Evolutionary conservation across 2,329 filamentous ascomycete species (phyloP).

Genomic region (Metarhizium robertsii): DNA sequence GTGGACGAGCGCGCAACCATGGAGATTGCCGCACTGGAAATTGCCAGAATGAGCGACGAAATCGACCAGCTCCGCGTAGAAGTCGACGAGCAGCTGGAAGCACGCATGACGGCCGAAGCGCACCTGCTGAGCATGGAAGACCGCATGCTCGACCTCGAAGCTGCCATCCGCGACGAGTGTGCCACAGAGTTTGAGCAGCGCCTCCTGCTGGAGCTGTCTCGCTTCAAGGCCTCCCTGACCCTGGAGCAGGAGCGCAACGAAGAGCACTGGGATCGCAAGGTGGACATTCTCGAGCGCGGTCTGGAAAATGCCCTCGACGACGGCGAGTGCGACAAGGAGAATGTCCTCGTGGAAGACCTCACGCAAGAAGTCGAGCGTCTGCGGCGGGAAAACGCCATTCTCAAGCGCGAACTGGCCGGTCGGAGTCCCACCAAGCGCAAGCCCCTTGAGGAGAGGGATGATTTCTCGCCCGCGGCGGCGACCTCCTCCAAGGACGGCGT

Average conservation of each 20-base stretch:
- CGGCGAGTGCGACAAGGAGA: constrained; percentile 52
- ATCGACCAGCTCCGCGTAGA: constrained; percentile 65
- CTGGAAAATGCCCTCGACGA: constrained; percentile 38
- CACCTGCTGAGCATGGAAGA: constrained; percentile 64
- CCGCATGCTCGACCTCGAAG: constrained; percentile 59
- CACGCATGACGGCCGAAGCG: constrained; percentile 62
- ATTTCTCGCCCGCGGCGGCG: constrained; percentile 15
- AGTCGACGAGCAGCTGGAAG: constrained; percentile 60
- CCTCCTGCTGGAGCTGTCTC: constrained; percentile 62
- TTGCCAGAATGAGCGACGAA: constrained; percentile 62
- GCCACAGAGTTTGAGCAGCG: constrained; percentile 75
- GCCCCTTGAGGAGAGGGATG: constrained; percentile 46
- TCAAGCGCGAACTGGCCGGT: constrained; percentile 56
- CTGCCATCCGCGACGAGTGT: constrained; percentile 81
- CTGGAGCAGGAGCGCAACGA: constrained; percentile 73
- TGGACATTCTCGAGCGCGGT: constrained; percentile 52
- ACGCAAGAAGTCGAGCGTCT: constrained; percentile 64
- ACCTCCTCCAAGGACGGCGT: constrained; percentile 14
- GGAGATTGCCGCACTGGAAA: constrained; percentile 72
- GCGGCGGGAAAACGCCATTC: constrained; percentile 50
- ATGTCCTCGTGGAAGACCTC: constrained; percentile 52
- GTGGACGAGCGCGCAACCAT: constrained; percentile 59
- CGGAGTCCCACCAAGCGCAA: constrained; percentile 54
- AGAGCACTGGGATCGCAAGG: constrained; percentile 79
- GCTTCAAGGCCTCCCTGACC: constrained; percentile 74